These are phyloP conservation scores for Ascodesmis nigricans DNA, from an alignment of 495 filamentous ascomycete species.

Conservation along the genomic window DNA sequence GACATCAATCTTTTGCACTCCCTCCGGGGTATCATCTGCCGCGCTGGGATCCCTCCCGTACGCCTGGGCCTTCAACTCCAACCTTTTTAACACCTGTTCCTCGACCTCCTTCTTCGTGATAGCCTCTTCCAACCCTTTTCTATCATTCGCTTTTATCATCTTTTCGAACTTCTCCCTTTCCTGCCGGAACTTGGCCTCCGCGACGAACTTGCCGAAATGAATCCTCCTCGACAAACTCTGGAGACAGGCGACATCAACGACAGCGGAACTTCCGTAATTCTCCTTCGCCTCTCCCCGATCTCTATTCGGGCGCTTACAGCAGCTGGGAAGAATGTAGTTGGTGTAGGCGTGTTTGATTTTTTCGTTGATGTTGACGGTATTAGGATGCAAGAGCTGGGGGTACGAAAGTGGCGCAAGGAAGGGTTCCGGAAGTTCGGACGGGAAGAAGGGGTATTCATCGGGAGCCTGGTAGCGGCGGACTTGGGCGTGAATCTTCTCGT, in stretches of 20 bases:
- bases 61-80: slow-evolving; percentile 78
- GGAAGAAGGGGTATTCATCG: slow-evolving; percentile 97
- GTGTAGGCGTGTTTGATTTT: slow-evolving; percentile 72
- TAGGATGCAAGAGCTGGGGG: slow-evolving; percentile 75
- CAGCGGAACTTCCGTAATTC: slow-evolving; percentile 87
- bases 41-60: slow-evolving; percentile 75
- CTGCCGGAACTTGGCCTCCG: slow-evolving; percentile 86
- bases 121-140: slow-evolving; percentile 58
- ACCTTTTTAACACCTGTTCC: slow-evolving; percentile 68
- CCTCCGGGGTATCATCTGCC: slow-evolving; percentile 18
- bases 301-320: slow-evolving; percentile 45
- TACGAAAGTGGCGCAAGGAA: slow-evolving; percentile 76
- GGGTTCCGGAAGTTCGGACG: slow-evolving; percentile 51
- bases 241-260: slow-evolving; percentile 71
- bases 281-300: slow-evolving; percentile 75
- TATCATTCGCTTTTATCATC: slow-evolving; percentile 59
- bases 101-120: slow-evolving; percentile 85
- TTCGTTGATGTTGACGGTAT: slow-evolving; percentile 77
- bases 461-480: slow-evolving; percentile 89
- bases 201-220: slow-evolving; percentile 97
- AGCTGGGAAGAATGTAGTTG: slow-evolving; percentile 54
- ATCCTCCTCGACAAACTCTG: slow-evolving; percentile 82
- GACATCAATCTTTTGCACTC: slow-evolving; percentile 55
- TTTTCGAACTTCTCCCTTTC: slow-evolving; percentile 58
- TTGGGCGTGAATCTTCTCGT: slow-evolving; percentile 78